Conservation (phyloP, 352 stramenopile species). For the Nothophytophthora sp. region DNA sequence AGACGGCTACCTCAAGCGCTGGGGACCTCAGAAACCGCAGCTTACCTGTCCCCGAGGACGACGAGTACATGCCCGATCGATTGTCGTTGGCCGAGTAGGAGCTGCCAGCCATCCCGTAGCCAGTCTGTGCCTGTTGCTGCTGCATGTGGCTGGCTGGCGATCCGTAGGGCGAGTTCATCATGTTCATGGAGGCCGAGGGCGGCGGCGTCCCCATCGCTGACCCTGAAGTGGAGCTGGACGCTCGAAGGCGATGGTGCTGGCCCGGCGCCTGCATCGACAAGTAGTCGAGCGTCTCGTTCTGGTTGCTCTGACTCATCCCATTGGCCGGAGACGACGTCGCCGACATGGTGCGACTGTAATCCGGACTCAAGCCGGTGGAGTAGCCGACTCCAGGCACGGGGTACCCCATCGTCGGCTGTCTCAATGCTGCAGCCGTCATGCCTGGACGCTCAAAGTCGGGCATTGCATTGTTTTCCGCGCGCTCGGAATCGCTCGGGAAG, state of each 20-base stretch:
- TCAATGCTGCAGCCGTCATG: conserved; percentile 41
- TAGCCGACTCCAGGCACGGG: conserved; percentile 26
- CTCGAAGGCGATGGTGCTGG: conserved; percentile 26
- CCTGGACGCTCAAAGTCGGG: conserved; percentile 55
- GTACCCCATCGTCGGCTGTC: conserved; percentile 39
- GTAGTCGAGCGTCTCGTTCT: conserved; percentile 50
- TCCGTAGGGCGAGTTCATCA: conserved; percentile 41
- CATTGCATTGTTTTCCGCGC: conserved; percentile 28
- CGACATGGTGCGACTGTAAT: conserved; percentile 33
- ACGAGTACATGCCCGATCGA: conserved; percentile 27
- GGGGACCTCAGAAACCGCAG: background rate
- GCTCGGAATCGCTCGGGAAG: conserved; percentile 24
- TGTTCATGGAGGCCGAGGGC: conserved; percentile 27
- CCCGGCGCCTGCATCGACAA: conserved; percentile 39
- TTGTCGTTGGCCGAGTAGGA: conserved; percentile 23
- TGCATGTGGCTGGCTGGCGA: conserved; percentile 37
- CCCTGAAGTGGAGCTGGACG: conserved; percentile 16
- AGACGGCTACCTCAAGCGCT: background rate
- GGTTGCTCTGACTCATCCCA: conserved; percentile 33
- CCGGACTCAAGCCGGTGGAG: conserved; percentile 29
- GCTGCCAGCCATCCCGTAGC: conserved; percentile 32
- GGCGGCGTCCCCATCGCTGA: conserved; percentile 30
- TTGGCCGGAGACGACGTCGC: conserved; percentile 28
- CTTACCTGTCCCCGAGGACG: conserved; percentile 2
- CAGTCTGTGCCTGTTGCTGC: conserved; percentile 20